Conservation (phyloP, 2,329 filamentous ascomycete species). For the Didymella glomerata region DNA sequence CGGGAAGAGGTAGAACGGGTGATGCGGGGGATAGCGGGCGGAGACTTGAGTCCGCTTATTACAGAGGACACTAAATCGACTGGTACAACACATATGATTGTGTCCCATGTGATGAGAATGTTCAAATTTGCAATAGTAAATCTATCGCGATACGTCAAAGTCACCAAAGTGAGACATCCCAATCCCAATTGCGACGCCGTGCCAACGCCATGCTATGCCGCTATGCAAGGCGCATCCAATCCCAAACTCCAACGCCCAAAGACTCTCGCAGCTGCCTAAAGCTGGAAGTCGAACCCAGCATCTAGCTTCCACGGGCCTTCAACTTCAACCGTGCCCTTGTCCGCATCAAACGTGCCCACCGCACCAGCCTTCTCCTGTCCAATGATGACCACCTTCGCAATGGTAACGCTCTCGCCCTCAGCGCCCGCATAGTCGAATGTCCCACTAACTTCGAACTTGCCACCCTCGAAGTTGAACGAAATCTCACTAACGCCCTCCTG, state of each 20-base stretch:
- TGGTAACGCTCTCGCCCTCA: slow-evolving; percentile 34
- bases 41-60: no score
- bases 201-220: slow-evolving; percentile 4
- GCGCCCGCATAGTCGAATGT: slow-evolving; percentile 59
- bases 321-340: slow-evolving; percentile 28
- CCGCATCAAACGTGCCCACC: slow-evolving; percentile 28
- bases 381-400: slow-evolving; percentile 40
- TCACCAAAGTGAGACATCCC: neutral
- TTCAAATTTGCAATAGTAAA: neutral
- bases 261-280: slow-evolving; percentile 11
- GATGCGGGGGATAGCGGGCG: neutral
- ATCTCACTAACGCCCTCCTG: slow-evolving; percentile 67
- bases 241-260: neutral
- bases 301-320: slow-evolving; percentile 43
- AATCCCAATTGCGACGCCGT: neutral
- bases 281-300: slow-evolving; percentile 30
- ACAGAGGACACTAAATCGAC: no score
- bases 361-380: slow-evolving; percentile 33
- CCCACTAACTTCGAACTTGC: slow-evolving; percentile 62
- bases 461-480: slow-evolving; percentile 65
- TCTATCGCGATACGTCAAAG: neutral
- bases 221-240: neutral
- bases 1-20: no score
- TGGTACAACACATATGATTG: neutral
- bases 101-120: neutral